phyloP scores from a whole-genome alignment of 495 filamentous ascomycete genomes.

The Paragyromitra xinjiangensis region DNA sequence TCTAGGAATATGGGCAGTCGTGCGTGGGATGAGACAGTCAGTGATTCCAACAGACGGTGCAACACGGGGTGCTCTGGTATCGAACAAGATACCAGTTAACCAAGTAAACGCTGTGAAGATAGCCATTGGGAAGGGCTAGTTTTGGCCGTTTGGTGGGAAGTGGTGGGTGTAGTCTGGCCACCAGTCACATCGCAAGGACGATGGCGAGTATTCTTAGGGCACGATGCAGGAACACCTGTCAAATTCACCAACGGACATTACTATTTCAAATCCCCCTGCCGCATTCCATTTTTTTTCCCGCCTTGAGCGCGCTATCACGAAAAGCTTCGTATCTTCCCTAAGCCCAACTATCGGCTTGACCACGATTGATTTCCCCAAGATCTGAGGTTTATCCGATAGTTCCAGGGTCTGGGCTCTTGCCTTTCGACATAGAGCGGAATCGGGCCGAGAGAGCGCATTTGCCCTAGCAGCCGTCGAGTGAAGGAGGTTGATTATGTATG shows the following conservation, averaged over 20 bases:
- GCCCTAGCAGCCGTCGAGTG: not conserved
- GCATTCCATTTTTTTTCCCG: conserved; percentile 21
- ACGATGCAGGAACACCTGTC: conserved; percentile 49
- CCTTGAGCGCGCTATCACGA: conserved; percentile 24
- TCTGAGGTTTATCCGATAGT: conserved; percentile 35
- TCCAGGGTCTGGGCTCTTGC: conserved; percentile 21
- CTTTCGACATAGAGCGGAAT: conserved; percentile 18
- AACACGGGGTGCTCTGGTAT: conserved; percentile 16
- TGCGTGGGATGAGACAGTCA: conserved; percentile 4
- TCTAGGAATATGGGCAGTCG: not conserved
- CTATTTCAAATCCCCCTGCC: conserved; percentile 37
- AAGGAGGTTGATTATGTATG: conserved; percentile 16
- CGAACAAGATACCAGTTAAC: not conserved
- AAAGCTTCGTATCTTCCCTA: conserved; percentile 6
- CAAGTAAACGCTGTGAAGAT: conserved; percentile 2
- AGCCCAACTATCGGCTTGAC: conserved; percentile 24
- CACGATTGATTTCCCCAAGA: conserved; percentile 28
- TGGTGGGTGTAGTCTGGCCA: conserved; percentile 18
- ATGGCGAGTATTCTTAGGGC: conserved; percentile 36
- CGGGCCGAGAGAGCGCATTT: conserved; percentile 10
- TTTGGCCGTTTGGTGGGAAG: conserved; percentile 5
- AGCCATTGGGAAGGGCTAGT: conserved; percentile 1
- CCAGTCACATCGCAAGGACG: conserved; percentile 37
- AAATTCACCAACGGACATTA: conserved; percentile 28
- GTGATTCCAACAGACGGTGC: conserved; percentile 12